A percentile compares a stretch with the other conserved stretches of the same genome.
Evolutionary conservation across 805 yeast genomes (phyloP).

Genomic region (Spathaspora girioi): DNA sequence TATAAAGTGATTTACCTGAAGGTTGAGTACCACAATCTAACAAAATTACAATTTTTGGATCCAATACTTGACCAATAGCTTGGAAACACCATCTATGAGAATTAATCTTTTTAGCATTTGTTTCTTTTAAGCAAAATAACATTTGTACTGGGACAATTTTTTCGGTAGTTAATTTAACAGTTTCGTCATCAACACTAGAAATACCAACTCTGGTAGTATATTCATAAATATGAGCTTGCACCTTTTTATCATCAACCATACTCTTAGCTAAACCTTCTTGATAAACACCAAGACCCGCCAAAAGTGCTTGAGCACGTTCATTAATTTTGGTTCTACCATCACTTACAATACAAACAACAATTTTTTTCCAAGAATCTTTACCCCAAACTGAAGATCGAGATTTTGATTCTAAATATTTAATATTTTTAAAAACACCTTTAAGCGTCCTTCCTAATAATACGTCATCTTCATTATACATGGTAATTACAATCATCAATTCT

Average conservation of each 20-base stretch:
- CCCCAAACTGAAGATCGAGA: conserved; percentile 46
- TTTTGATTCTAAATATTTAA: conserved; percentile 52
- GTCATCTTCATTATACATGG: conserved; percentile 70
- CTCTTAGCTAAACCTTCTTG: conserved; percentile 65
- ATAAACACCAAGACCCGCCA: conserved; percentile 63
- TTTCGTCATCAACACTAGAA: conserved; percentile 42
- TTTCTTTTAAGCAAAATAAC: conserved; percentile 58
- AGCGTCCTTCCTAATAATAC: conserved; percentile 56
- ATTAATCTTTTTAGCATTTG: conserved; percentile 61
- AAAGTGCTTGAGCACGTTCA: conserved; percentile 56
- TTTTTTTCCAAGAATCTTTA: conserved; percentile 54
- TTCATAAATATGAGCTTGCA: conserved; percentile 63
- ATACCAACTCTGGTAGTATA: conserved; percentile 59
- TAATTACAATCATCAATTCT: conserved; percentile 58
- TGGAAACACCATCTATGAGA: conserved; percentile 71
- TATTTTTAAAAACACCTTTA: conserved; percentile 62
- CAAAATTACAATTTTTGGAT: conserved; percentile 55
- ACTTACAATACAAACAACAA: conserved; percentile 59
- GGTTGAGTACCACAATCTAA: conserved; percentile 69
- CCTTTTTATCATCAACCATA: conserved; percentile 55
- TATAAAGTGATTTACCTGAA: conserved; percentile 49
- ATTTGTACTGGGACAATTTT: conserved; percentile 62
- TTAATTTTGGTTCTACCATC: conserved; percentile 67
- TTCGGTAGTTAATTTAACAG: conserved; percentile 48
- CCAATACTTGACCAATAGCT: conserved; percentile 53